A percentile compares a stretch with the other conserved stretches of the same genome.
Evolutionary conservation across 345 rosid genomes (phyloP).

Genomic region (Salix exigua): DNA sequence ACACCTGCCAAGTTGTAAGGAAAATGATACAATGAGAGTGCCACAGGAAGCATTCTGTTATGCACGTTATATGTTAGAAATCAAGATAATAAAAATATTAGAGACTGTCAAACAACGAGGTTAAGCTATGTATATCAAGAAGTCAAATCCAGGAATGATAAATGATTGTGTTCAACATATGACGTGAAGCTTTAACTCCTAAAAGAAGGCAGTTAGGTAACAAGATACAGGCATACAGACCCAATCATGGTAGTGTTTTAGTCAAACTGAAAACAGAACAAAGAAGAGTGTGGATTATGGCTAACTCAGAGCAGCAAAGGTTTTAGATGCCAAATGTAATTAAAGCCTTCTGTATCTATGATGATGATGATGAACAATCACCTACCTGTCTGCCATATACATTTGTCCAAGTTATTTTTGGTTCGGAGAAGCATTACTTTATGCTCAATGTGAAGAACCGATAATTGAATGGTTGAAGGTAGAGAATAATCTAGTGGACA

Average conservation of each 20-base stretch:
- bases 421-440: neutral
- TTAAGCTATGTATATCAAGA: neutral
- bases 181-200: neutral
- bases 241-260: too few species aligned
- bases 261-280: neutral
- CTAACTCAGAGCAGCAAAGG: neutral
- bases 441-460: neutral
- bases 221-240: neutral
- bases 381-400: too few species aligned
- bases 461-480: neutral
- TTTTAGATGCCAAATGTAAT: neutral
- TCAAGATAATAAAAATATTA: neutral
- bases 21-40: neutral
- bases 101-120: neutral
- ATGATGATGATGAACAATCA: too few species aligned
- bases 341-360: neutral
- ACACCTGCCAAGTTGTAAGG: neutral
- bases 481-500: neutral
- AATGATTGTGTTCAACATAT: neutral
- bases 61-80: neutral
- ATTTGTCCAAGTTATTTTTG: too few species aligned
- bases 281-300: neutral
- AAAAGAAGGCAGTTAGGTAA: neutral
- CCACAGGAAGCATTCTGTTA: neutral
- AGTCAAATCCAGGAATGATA: neutral